Base-by-base conservation (phyloP, 2,329 filamentous ascomycete species). In the Periconia macrospinosa region DNA sequence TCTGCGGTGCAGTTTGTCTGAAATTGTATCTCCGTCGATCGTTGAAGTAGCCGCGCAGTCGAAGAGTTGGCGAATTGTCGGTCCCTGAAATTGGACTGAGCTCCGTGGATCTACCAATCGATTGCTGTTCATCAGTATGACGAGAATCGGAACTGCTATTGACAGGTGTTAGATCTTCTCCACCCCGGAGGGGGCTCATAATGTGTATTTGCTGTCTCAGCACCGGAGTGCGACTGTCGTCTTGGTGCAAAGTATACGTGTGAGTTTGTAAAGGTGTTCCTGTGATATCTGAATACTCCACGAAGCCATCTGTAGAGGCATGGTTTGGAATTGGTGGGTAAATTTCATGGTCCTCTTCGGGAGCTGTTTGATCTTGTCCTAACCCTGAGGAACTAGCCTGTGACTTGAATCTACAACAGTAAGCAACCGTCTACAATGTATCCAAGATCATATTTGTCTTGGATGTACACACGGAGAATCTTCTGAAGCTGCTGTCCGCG, bases 121-220 rank as follows among this genome's bases (percentile, higher is more conserved):
- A 41, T 11, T 13, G 30, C 8, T 11, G 15, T 8, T n/a, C 27
- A 45, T n/a, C 30, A 3, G 43, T 15, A 33, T 17, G 27, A 7
- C 17, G 43, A 18, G 15, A 9, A 30, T 19, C 17, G n/a, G 20
- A 8, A 30, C 13, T 49, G 23, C 23, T 37, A n/a, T 45, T 45
- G n/a, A 30, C 30, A 13, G 33, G 45, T 47, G 33, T 47, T 15
- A 20, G 17, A 23, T 37, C 20, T 50, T 42, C 35, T 19, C 33
- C 45, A 10, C 45, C 50, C 40, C 40, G 56, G 47, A 54, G 49
- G 15, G 61, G 60, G 48, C 53, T 60, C 18, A 52, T 41, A 35
- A 48, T 50, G 23, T 62, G 61, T 37, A 53, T 45, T n/a, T 62
- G 60, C n/a, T 58, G 57, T 50, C 62, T 47, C 33, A 58, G 57